Evolutionary conservation across 176 grass and related monocot species (phyloP).

Genomic region (bread wheat (Triticum aestivum)): IWGSC_CS_RefSeq_v2.1 NC_057813.1:756722297-756722796

Average conservation of each 20-base stretch:
- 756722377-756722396: not conserved
- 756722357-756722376: too few species aligned
- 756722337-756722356: not conserved
- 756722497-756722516: constrained; percentile 77
- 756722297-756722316: too few species aligned
- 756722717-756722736: too few species aligned
- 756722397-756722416: too few species aligned
- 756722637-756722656: not conserved
- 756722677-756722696: not conserved
- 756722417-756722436: not conserved
- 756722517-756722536: constrained; percentile 37
- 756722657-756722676: not conserved
- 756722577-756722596: not conserved
- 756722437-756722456: constrained; percentile 13
- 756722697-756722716: not conserved
- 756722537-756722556: constrained; percentile 27
- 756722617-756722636: constrained; percentile 58
- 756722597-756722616: constrained; percentile 1
- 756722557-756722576: not conserved
- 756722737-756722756: constrained; percentile 73
- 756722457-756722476: constrained; percentile 72
- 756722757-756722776: constrained; percentile 72
- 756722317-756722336: not conserved
- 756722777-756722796: constrained; percentile 57
- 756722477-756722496: constrained; percentile 73